Conservation (phyloP, 2,329 filamentous ascomycete species). For the Aspergillus uvarum region DNA sequence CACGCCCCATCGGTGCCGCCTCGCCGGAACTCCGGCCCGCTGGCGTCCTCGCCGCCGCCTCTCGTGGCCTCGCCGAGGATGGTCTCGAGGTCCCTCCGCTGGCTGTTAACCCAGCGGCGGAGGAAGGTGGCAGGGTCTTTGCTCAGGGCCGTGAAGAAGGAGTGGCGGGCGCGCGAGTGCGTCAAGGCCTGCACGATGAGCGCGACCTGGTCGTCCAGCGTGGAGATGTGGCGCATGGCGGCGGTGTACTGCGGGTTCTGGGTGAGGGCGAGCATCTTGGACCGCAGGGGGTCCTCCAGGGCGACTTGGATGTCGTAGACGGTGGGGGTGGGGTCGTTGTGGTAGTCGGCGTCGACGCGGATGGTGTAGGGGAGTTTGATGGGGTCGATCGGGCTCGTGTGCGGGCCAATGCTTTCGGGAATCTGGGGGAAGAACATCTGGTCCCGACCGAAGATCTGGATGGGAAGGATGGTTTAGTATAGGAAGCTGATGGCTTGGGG, state of each 20-base stretch:
- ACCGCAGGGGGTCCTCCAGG: conserved; percentile 77
- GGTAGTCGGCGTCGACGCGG: conserved; percentile 81
- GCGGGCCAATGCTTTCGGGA: conserved; percentile 73
- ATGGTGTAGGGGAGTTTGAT: conserved; percentile 89
- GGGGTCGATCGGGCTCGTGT: conserved; percentile 76
- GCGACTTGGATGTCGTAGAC: conserved; percentile 87
- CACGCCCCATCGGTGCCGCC: conserved; percentile 61
- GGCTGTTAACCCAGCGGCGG: conserved; percentile 82
- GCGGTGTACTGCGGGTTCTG: conserved; percentile 68
- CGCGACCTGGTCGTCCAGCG: conserved; percentile 81
- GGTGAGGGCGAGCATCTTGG: conserved; percentile 64
- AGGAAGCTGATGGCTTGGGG: neutral
- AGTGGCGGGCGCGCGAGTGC: conserved; percentile 84
- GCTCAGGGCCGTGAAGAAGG: conserved; percentile 76
- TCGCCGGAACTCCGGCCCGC: conserved; percentile 46
- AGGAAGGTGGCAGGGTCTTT: conserved; percentile 83
- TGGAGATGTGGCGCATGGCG: conserved; percentile 72
- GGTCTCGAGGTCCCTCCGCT: conserved; percentile 86
- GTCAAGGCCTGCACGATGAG: conserved; percentile 78
- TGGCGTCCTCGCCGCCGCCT: conserved; percentile 55
- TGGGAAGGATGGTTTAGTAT: neutral
- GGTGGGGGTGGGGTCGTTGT: conserved; percentile 71
- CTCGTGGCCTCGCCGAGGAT: conserved; percentile 78
- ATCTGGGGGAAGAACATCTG: conserved; percentile 83
- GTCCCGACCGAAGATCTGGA: conserved; percentile 70